Evolutionary conservation across 1,284 basidiomycete species (phyloP).

Genomic region (Mycosarcoma mackinlayi): DNA sequence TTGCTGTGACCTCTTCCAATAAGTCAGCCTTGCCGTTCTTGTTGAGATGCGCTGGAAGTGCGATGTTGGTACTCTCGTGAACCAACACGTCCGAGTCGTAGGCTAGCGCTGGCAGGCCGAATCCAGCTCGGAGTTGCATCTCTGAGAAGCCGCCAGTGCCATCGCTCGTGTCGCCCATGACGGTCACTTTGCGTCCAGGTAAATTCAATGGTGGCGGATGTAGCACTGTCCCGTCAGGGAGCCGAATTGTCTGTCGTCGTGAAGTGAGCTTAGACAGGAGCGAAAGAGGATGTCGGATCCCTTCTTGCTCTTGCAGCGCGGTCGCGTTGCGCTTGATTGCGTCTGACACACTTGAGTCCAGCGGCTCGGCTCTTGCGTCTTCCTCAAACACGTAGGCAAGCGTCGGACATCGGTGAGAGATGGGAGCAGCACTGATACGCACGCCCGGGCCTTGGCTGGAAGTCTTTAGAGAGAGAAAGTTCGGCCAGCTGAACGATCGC

Average conservation of each 20-base stretch:
- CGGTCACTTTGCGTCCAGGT: constrained; percentile 60
- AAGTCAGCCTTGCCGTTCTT: constrained; percentile 43
- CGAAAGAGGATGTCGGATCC: constrained; percentile 60
- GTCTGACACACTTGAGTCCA: constrained; percentile 44
- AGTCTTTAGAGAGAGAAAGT: constrained; percentile 43
- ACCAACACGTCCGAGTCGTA: constrained; percentile 61
- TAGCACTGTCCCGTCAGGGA: constrained; percentile 61
- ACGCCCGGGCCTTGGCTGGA: constrained; percentile 36
- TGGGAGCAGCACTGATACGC: constrained; percentile 61
- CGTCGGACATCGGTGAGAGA: constrained; percentile 63
- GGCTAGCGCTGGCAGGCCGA: constrained; percentile 20
- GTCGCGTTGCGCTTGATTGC: constrained; percentile 55
- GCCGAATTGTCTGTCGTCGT: constrained; percentile 44
- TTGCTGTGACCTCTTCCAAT: constrained; percentile 39
- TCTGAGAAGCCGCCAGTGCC: constrained; percentile 53
- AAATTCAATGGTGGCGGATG: constrained; percentile 57
- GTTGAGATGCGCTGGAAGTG: constrained; percentile 46
- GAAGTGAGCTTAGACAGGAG: constrained; percentile 50
- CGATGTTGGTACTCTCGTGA: constrained; percentile 66
- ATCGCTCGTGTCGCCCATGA: constrained; percentile 65
- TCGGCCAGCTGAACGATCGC: constrained; percentile 54
- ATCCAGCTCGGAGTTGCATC: constrained; percentile 15
- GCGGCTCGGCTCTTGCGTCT: constrained; percentile 35
- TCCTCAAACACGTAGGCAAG: constrained; percentile 64
- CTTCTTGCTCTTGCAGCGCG: constrained; percentile 45